phyloP scores from a whole-genome alignment of 768 basidiomycete genomes.

The Pluteus cervinus region DNA sequence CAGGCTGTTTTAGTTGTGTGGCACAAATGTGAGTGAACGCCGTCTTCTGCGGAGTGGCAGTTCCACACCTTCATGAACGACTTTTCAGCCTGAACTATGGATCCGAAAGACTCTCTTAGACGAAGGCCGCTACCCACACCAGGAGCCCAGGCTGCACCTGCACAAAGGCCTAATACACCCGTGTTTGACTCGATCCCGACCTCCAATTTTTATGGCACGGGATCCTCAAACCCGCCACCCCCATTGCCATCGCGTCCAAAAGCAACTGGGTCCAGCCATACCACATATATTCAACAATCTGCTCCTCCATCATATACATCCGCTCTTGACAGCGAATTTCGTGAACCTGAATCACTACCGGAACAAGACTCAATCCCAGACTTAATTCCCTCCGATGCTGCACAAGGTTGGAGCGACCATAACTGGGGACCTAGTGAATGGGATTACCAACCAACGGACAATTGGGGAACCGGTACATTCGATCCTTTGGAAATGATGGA shows the following conservation, averaged over 20 bases:
- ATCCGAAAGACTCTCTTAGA: too few species aligned
- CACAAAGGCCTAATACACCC: conserved; percentile 37
- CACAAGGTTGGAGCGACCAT: conserved; percentile 13
- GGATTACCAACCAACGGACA: conserved; percentile 6
- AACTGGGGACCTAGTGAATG: conserved; percentile 14
- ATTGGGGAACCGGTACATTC: conserved; percentile 10
- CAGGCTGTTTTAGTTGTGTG: too few species aligned
- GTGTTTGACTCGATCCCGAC: conserved; percentile 27
- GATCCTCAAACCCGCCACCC: conserved; percentile 25
- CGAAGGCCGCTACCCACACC: conserved; percentile 45
- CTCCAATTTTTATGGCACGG: conserved; percentile 30
- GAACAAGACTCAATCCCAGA: conserved; percentile 28
- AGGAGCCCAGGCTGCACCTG: conserved; percentile 23
- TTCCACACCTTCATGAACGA: too few species aligned
- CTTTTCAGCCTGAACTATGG: too few species aligned
- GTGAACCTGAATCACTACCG: conserved; percentile 40
- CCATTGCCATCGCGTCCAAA: conserved; percentile 33
- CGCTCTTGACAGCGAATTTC: conserved; percentile 27
- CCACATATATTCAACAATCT: conserved; percentile 29
- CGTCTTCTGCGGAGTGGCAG: too few species aligned
- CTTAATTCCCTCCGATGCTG: conserved; percentile 25
- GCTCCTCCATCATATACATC: conserved; percentile 32
- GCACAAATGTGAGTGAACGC: too few species aligned
- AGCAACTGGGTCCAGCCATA: conserved; percentile 37
- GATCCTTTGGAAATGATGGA: conserved; percentile 19